A percentile compares a stretch with the other conserved stretches of the same genome.
Conservation (phyloP, 2,329 filamentous ascomycete species). For the Sclerotinia subarctica region DNA sequence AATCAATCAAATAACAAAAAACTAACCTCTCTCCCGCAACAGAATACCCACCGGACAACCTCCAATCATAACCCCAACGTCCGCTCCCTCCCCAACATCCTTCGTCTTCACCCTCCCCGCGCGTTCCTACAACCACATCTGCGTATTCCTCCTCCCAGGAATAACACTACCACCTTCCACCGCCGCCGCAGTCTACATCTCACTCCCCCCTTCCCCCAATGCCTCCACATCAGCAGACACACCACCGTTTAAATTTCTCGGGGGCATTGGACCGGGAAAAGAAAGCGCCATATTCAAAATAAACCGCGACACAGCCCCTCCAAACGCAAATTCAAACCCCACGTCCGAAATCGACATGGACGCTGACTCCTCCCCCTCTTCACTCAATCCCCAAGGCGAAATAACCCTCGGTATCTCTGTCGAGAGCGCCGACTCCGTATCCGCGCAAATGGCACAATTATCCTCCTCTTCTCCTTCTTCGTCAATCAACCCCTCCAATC, state of each 20-base stretch:
- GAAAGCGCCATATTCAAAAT: conserved; percentile 90
- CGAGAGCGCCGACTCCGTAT: conserved; percentile 71
- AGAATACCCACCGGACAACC: conserved; percentile 57
- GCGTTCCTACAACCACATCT: conserved; percentile 70
- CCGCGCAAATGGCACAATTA: conserved; percentile 62
- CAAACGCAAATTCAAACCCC: conserved; percentile 25
- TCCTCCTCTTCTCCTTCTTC: conserved; percentile 29
- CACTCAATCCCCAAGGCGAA: conserved; percentile 33
- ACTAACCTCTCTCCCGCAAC: conserved; percentile 13
- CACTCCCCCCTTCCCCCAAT: conserved; percentile 48
- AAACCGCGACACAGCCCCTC: conserved; percentile 34
- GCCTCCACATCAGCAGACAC: conserved; percentile 36
- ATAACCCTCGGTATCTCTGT: conserved; percentile 79
- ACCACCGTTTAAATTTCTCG: conserved; percentile 70
- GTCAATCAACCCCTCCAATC: background rate
- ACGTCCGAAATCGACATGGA: conserved; percentile 41
- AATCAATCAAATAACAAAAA: background rate
- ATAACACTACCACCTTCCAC: conserved; percentile 68
- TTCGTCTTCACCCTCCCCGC: conserved; percentile 54
- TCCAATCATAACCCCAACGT: conserved; percentile 53
- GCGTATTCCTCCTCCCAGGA: conserved; percentile 81
- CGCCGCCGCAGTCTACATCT: conserved; percentile 87
- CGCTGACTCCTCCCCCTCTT: conserved; percentile 27
- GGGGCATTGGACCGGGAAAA: conserved; percentile 84
- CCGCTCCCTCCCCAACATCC: conserved; percentile 52